Conservation (phyloP, 2,329 filamentous ascomycete species). For the Madurella fahalii region DNA sequence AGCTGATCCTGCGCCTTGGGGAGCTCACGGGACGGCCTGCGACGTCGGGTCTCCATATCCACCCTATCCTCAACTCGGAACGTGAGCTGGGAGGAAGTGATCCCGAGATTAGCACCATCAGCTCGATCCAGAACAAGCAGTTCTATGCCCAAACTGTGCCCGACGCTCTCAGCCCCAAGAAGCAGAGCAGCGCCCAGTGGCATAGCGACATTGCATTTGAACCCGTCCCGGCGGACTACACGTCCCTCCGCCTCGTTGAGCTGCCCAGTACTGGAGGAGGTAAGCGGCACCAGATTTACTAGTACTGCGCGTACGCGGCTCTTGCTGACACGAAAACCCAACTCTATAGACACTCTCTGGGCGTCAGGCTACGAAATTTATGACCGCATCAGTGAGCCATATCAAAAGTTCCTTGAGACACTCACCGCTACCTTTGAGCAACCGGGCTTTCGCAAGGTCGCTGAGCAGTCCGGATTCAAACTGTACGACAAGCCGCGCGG, state of each 20-base stretch:
- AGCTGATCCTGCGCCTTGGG: constrained; percentile 55
- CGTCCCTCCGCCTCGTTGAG: constrained; percentile 47
- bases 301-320: background rate
- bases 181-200: constrained; percentile 40
- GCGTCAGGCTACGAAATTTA: constrained; percentile 45
- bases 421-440: constrained; percentile 44
- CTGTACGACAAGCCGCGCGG: constrained; percentile 47
- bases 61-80: constrained; percentile 53
- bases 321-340: background rate
- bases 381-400: constrained; percentile 44
- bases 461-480: constrained; percentile 38
- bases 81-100: constrained; percentile 51
- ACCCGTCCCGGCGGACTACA: constrained; percentile 49
- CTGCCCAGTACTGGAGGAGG: constrained; percentile 39
- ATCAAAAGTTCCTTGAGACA: constrained; percentile 45
- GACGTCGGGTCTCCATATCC: constrained; percentile 56
- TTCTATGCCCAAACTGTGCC: constrained; percentile 29
- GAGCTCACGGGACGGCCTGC: constrained; percentile 55
- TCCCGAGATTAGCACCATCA: constrained; percentile 57
- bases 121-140: constrained; percentile 44
- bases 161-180: constrained; percentile 31
- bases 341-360: constrained; percentile 39
- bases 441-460: constrained; percentile 37
- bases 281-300: constrained; percentile 18
- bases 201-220: constrained; percentile 54